These are phyloP conservation scores for Eutrema heterophyllum DNA, from an alignment of 345 rosid species.

Conservation along the genomic window DNA sequence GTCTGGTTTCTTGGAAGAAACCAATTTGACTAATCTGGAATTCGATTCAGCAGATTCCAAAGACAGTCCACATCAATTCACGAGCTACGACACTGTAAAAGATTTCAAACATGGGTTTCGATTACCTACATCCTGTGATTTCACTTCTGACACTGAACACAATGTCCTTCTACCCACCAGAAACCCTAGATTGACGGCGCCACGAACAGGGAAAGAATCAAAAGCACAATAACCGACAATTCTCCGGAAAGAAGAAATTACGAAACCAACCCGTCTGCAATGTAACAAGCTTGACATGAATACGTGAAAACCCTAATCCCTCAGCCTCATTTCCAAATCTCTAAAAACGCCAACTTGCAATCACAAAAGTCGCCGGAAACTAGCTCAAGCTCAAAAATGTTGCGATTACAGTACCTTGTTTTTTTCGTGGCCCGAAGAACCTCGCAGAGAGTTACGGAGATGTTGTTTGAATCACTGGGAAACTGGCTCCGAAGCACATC, in stretches of 20 bases:
- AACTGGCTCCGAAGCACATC: neutral
- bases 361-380: neutral
- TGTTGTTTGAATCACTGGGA: neutral
- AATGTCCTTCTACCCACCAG: neutral
- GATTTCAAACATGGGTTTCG: neutral
- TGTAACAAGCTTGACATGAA: conserved; percentile 2
- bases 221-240: neutral
- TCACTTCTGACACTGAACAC: conserved; percentile 1
- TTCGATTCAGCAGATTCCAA: conserved; percentile 19
- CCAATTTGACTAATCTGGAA: conserved; percentile 11
- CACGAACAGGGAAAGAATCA: neutral
- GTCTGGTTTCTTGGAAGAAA: conserved; percentile 13
- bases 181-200: conserved; percentile 6
- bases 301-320: neutral
- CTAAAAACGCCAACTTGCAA: neutral
- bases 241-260: neutral
- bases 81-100: conserved; percentile 20
- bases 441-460: neutral
- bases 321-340: neutral
- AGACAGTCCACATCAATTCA: conserved; percentile 22
- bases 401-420: neutral
- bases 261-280: neutral
- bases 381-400: neutral
- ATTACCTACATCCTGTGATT: neutral
- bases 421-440: neutral